Base-by-base conservation (phyloP, 805 yeast species). In the Monosporozyma siamensis region DNA sequence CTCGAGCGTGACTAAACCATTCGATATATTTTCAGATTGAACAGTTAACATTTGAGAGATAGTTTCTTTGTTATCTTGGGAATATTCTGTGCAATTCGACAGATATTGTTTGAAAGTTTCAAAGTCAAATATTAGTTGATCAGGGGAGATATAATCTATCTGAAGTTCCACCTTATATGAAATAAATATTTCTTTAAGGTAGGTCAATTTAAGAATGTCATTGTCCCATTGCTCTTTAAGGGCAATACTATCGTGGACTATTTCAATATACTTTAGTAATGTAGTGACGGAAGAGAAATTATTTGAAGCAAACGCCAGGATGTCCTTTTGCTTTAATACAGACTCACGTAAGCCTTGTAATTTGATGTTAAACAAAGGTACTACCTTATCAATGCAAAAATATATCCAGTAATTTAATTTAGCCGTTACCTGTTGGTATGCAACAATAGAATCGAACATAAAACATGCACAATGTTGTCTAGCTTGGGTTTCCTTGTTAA, bases 361-460 rank as follows among this genome's bases (percentile, higher is more conserved):
- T 32, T 17, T 18, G 11, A 5, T 5, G 4, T 18, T 10, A 9
- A 32, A 32, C 6, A 32, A 17, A 4, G 35, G 35, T 4, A 11
- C 6, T 7, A 8, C 7, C 14, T 32, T 32, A 56, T 1, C 49
- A 46, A 6, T 72, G 34, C 6, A 78, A 54, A 2, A 67, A 67
- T 32, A 62, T 65, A 78, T 82, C 77, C 86, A 82, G 2, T 55
- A 48, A 44, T 78, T 82, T 62, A 74, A 80, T 50, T 74, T 77
- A 3, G 77, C 57, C 30, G 61, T 64, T 5, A 78, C 67, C 29
- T 77, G 62, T 0, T 71, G 55, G 45, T 78, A 82, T 2, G 80
- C 80, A 12, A n/a, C n/a, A n/a, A n/a, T n/a, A n/a, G n/a, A n/a
- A n/a, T n/a, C n/a, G n/a, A n/a, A n/a, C n/a, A n/a, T n/a, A n/a